Evolutionary conservation across 83 land plant genomes (phyloP).

Genomic region (Thuja plicata): DNA sequence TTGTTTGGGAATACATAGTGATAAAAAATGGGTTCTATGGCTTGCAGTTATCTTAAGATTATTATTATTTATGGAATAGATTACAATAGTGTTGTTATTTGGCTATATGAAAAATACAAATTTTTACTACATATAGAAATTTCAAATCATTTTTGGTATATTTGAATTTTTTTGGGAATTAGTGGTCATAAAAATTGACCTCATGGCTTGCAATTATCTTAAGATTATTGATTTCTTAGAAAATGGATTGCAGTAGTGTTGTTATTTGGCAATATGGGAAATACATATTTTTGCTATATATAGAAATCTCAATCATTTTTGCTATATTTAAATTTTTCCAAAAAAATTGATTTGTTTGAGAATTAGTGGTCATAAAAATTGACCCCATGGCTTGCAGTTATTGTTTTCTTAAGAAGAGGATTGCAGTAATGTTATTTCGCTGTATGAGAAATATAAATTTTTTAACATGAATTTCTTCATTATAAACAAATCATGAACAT

Average conservation of each 20-base stretch:
- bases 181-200: neutral
- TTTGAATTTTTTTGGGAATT: neutral
- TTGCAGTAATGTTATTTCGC: no score
- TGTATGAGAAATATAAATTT: neutral
- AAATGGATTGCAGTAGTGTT: no score
- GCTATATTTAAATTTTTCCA: neutral
- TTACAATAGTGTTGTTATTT: no score
- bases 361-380: neutral
- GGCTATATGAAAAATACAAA: neutral
- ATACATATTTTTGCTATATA: neutral
- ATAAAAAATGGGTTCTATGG: neutral
- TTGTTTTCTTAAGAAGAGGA: neutral
- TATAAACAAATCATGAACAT: neutral
- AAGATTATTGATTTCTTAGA: neutral
- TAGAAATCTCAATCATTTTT: neutral
- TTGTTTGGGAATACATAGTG: no score
- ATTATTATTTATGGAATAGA: no score
- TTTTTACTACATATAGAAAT: neutral
- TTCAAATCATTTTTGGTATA: neutral
- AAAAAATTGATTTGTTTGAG: neutral
- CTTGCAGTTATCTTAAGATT: neutral
- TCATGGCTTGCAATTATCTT: neutral
- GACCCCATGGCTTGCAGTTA: neutral
- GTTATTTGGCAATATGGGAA: no score
- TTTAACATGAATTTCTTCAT: neutral